A percentile compares a stretch with the other conserved stretches of the same genome.
phyloP scores from a whole-genome alignment of 2,329 filamentous ascomycete species.

The Fusarium paranaense region DNA sequence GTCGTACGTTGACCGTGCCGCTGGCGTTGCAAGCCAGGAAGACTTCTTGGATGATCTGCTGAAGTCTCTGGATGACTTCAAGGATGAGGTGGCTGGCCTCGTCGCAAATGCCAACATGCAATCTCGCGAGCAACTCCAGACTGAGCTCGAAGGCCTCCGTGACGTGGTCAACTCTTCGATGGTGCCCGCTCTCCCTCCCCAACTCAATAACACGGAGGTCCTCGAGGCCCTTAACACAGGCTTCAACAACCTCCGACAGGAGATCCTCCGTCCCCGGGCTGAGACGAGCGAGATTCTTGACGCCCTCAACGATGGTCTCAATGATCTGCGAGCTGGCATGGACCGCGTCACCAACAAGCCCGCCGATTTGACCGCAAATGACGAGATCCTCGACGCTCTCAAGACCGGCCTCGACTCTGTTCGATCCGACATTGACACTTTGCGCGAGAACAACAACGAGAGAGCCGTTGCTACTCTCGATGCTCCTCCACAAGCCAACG shows the following conservation, averaged over 20 bases:
- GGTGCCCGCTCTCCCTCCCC: conserved; percentile 63
- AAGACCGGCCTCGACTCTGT: conserved; percentile 84
- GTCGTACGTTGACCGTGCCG: conserved; percentile 78
- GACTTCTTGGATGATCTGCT: conserved; percentile 80
- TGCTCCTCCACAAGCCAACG: conserved; percentile 70
- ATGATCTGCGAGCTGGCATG: conserved; percentile 80
- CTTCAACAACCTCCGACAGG: conserved; percentile 78
- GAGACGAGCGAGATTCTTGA: conserved; percentile 91
- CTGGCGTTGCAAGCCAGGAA: conserved; percentile 77
- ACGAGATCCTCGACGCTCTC: conserved; percentile 89
- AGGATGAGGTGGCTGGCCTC: conserved; percentile 74
- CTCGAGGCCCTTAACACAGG: conserved; percentile 78
- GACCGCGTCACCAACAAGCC: conserved; percentile 84
- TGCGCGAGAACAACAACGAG: conserved; percentile 70
- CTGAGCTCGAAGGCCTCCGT: conserved; percentile 84
- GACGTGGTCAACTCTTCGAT: conserved; percentile 79
- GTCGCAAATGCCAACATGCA: conserved; percentile 60
- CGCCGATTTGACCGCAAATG: conserved; percentile 83
- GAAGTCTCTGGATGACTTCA: conserved; percentile 74
- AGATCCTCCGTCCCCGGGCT: conserved; percentile 74
- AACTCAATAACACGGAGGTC: conserved; percentile 70
- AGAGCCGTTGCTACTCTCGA: conserved; percentile 59
- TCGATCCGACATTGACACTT: conserved; percentile 79
- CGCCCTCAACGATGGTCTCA: conserved; percentile 88
- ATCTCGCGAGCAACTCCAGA: conserved; percentile 75